These are phyloP conservation scores for Nicotiana knightiana DNA, from an alignment of 257 asterid genomes.

Conservation along the genomic window DNA sequence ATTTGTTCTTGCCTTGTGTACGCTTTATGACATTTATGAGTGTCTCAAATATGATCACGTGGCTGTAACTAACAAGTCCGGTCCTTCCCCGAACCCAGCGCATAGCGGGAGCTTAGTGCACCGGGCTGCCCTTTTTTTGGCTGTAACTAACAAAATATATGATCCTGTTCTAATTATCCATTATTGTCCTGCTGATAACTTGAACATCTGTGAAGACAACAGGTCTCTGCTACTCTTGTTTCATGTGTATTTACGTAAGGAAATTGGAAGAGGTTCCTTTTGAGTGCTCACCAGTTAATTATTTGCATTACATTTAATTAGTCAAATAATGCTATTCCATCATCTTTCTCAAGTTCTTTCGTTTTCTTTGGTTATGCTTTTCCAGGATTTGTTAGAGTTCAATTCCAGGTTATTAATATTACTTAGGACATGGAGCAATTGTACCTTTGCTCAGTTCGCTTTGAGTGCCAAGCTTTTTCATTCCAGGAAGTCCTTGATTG, in stretches of 20 bases:
- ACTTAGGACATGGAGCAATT: slow-evolving; percentile 89
- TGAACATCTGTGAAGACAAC: background rate
- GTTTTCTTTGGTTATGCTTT: slow-evolving; percentile 3
- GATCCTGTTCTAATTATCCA: background rate
- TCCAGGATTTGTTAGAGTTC: slow-evolving; percentile 49
- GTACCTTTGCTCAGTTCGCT: slow-evolving; percentile 69
- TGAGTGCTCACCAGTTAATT: background rate
- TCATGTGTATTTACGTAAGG: background rate
- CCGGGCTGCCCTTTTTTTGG: background rate
- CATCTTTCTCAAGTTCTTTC: background rate
- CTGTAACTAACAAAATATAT: background rate
- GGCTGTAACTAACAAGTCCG: background rate
- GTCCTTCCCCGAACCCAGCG: too few species aligned
- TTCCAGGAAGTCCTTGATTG: slow-evolving; percentile 90
- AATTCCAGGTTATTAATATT: slow-evolving; percentile 37
- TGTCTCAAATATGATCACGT: background rate
- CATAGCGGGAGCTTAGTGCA: too few species aligned
- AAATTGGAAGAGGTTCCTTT: background rate
- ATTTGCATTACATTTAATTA: background rate
- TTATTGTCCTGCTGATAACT: background rate
- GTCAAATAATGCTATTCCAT: background rate
- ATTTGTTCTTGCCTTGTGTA: background rate
- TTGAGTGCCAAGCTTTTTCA: slow-evolving; percentile 55
- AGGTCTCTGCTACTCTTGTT: background rate
- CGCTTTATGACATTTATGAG: background rate